Percentiles rank a stretch among this genome's conserved stretches.
Conservation (phyloP, 2,329 filamentous ascomycete genomes). For the Paraphaeosphaeria sporulosa region DNA sequence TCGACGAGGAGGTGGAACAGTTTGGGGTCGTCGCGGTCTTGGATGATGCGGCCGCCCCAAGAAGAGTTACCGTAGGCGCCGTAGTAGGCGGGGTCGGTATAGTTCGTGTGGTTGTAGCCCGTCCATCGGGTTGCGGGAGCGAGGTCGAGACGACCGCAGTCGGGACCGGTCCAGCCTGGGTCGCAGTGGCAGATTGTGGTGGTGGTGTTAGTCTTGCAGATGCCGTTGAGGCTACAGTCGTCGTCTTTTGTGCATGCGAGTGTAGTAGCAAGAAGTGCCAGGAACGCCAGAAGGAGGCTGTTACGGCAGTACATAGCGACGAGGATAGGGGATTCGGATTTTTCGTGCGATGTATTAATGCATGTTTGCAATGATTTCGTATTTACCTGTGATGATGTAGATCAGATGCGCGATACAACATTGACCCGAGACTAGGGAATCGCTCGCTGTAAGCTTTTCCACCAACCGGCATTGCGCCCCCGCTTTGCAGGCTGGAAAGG, state of each 20-base stretch:
- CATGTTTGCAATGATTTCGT: neutral
- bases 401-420: neutral
- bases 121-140: constrained; percentile 50
- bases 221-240: constrained; percentile 53
- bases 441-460: neutral
- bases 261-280: neutral
- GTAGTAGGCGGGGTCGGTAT: constrained; percentile 21
- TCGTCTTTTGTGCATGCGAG: constrained; percentile 36
- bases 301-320: too few relatives aligned
- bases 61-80: constrained; percentile 51
- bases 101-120: constrained; percentile 57
- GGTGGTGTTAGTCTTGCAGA: constrained; percentile 33
- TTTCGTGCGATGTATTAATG: too few relatives aligned
- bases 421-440: neutral
- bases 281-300: neutral
- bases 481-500: neutral
- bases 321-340: too few relatives aligned
- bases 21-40: constrained; percentile 48
- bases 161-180: constrained; percentile 53
- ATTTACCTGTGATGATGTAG: neutral
- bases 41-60: constrained; percentile 58
- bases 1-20: constrained; percentile 58
- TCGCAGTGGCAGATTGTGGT: constrained; percentile 39
- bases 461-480: neutral
- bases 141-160: constrained; percentile 58